A percentile compares a stretch with the other conserved stretches of the same genome.
These are phyloP conservation scores for Cryptococcus sp. DNA, from an alignment of 1,284 basidiomycete species.

Conservation along the genomic window DNA sequence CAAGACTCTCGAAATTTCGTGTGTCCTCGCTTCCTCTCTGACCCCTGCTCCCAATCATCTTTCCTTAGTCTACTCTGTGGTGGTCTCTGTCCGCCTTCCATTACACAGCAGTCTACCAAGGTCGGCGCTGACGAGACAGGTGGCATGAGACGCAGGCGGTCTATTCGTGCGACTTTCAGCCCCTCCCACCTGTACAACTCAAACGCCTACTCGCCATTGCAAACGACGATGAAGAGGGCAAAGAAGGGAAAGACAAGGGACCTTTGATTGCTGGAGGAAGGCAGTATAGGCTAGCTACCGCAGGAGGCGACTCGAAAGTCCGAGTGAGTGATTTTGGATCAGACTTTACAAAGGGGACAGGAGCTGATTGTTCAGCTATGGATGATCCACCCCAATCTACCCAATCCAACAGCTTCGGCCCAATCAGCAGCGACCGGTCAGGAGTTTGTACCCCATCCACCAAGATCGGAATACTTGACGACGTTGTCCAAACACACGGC, in stretches of 20 bases:
- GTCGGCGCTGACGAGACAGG: conserved; percentile 16
- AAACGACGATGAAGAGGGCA: conserved; percentile 26
- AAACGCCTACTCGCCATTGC: conserved; percentile 46
- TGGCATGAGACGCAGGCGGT: conserved; percentile 93
- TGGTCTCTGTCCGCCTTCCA: no score
- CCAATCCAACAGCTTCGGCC: conserved; percentile 51
- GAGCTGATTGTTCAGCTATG: conserved; percentile 59
- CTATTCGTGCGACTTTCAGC: conserved; percentile 90
- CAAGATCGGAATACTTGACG: conserved; percentile 92
- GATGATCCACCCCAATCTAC: conserved; percentile 88
- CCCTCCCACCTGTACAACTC: conserved; percentile 49
- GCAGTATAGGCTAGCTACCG: conserved; percentile 85
- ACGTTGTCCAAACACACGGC: conserved; percentile 90
- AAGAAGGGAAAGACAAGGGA: conserved; percentile 25
- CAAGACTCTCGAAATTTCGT: conserved; percentile 47
- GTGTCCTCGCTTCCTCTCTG: not conserved
- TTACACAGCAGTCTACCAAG: no score
- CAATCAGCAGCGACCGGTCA: conserved; percentile 56
- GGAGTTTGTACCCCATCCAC: conserved; percentile 55
- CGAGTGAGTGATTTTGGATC: conserved; percentile 57
- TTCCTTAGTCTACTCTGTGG: no score
- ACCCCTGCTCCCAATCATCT: not conserved
- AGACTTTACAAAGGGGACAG: not conserved
- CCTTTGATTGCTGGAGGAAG: conserved; percentile 42
- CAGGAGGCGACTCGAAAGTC: conserved; percentile 95